These are phyloP conservation scores for Isatis tinctoria DNA, from an alignment of 345 rosid genomes.

Conservation along the genomic window DNA sequence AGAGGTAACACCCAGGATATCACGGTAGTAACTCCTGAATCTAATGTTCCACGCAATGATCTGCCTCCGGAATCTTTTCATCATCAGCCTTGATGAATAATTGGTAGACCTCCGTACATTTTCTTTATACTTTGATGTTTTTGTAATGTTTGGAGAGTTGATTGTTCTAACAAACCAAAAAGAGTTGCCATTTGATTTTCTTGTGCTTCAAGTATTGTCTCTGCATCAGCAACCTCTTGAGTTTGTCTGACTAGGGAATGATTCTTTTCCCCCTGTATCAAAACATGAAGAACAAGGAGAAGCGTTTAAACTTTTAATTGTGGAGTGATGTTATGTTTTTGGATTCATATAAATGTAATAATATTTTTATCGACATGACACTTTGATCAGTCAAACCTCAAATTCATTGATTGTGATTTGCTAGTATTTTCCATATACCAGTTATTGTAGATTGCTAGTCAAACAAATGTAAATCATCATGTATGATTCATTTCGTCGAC, in stretches of 20 bases:
- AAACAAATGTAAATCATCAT: neutral
- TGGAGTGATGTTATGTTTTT: neutral
- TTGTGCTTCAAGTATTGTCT: slow-evolving; percentile 7
- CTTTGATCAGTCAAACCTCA: neutral
- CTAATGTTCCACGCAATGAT: slow-evolving; percentile 46
- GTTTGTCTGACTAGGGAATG: slow-evolving; percentile 18
- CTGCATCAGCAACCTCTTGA: slow-evolving; percentile 3
- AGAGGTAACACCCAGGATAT: slow-evolving; percentile 74
- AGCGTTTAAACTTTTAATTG: neutral
- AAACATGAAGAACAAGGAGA: slow-evolving; percentile 8
- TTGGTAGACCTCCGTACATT: slow-evolving; percentile 25
- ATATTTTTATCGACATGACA: too few relatives aligned
- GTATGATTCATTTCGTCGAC: neutral
- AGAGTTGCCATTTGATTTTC: slow-evolving; percentile 1
- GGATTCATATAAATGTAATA: neutral
- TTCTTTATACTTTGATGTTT: neutral
- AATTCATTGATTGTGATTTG: neutral
- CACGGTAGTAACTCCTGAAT: slow-evolving; percentile 51
- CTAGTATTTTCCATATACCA: too few relatives aligned
- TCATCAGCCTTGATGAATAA: slow-evolving; percentile 54
- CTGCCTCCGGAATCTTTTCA: slow-evolving; percentile 37
- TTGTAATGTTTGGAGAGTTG: slow-evolving; percentile 16
- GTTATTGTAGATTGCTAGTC: neutral
- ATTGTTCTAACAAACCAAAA: slow-evolving; percentile 17
- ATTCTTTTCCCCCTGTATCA: neutral